phyloP scores from a whole-genome alignment of 169 alveolate genomes.

The Plasmodium billcollinsi region DNA sequence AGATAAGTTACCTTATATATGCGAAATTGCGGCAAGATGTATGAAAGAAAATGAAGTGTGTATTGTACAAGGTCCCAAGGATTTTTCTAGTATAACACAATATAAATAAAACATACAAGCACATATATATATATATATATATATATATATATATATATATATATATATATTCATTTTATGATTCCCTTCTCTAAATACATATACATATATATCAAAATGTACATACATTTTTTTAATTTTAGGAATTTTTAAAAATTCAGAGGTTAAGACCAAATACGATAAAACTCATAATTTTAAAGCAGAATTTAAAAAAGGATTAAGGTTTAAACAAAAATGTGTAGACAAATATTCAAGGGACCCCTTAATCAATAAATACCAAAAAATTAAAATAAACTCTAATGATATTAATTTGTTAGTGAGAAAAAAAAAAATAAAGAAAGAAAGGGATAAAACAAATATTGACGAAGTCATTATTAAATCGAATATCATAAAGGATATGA shows the following conservation, averaged over 20 bases:
- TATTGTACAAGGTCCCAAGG: conserved; percentile 67
- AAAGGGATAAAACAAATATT: background rate
- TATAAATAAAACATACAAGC: background rate
- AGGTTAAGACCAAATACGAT: conserved; percentile 38
- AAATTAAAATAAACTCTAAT: conserved; percentile 49
- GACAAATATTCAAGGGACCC: conserved; percentile 27
- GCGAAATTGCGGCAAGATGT: conserved; percentile 68
- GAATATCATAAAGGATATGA: background rate
- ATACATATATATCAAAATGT: no score
- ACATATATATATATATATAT: background rate
- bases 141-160: background rate
- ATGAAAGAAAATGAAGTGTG: conserved; percentile 69
- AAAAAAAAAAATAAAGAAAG: conserved; percentile 11
- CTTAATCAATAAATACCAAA: conserved; percentile 5
- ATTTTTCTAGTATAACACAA: conserved; percentile 40
- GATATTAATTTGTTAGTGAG: conserved; percentile 41
- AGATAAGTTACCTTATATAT: conserved; percentile 67
- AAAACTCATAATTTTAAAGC: conserved; percentile 71
- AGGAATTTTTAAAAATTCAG: conserved; percentile 68
- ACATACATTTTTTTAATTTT: background rate
- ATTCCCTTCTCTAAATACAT: no score
- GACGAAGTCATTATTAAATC: background rate
- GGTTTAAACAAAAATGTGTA: conserved; percentile 67
- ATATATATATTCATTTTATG: background rate
- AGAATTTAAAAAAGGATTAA: conserved; percentile 52